Percentiles rank a stretch among this genome's conserved stretches.
Evolutionary conservation across 169 alveolate genomes (phyloP).

Genomic region (Plasmodium vivax): DNA sequence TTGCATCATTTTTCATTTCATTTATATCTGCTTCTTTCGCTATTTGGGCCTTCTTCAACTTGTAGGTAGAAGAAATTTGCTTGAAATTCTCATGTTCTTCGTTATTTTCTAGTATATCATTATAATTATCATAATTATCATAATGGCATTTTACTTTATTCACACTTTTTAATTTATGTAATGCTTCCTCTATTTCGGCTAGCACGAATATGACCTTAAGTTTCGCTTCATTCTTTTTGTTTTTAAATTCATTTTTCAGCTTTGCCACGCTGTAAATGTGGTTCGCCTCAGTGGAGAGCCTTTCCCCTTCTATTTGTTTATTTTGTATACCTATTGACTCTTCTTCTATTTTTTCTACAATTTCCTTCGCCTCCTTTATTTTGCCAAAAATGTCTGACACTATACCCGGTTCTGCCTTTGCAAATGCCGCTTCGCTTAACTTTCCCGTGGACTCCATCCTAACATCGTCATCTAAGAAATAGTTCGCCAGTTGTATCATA

Average conservation of each 20-base stretch:
- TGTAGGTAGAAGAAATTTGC: not conserved
- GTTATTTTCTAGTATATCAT: not conserved
- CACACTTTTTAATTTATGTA: slow-evolving; percentile 1
- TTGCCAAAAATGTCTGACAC: not conserved
- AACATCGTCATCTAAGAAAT: slow-evolving; percentile 11
- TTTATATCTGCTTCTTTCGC: not conserved
- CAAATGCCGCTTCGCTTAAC: not conserved
- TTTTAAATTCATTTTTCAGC: not conserved
- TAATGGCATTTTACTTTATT: not conserved
- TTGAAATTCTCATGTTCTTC: not conserved
- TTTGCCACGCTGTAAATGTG: not conserved
- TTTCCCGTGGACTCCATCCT: not conserved
- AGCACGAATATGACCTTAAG: not conserved
- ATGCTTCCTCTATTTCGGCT: slow-evolving; percentile 5
- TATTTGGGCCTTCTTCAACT: not conserved
- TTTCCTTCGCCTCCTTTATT: not conserved
- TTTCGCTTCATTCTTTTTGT: not conserved
- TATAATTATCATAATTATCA: not conserved
- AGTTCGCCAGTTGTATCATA: not conserved
- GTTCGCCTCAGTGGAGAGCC: not conserved
- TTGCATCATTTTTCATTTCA: not conserved
- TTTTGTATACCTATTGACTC: not conserved
- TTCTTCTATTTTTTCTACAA: not conserved
- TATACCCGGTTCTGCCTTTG: not conserved
- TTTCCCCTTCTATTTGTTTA: slow-evolving; percentile 16